phyloP scores from a whole-genome alignment of 2,329 filamentous ascomycete species.

The Calonectria montana region DNA sequence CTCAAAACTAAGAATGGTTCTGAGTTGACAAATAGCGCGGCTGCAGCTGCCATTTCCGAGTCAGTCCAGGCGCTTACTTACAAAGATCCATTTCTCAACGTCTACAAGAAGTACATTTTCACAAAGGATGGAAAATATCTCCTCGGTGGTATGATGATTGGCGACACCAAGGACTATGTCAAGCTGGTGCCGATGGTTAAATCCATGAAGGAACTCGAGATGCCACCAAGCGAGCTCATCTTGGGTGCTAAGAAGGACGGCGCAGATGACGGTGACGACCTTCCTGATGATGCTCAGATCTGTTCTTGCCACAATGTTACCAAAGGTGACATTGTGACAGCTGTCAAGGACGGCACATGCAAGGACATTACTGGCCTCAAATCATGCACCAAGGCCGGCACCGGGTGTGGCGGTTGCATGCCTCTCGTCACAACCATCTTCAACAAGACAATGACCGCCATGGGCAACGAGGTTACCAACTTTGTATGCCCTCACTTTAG shows the following conservation, averaged over 20 bases:
- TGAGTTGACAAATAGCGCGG: not conserved
- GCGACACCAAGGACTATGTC: constrained; percentile 90
- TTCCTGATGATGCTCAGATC: constrained; percentile 87
- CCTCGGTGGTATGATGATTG: constrained; percentile 97
- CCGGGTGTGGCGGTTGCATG: constrained; percentile 90
- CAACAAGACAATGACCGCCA: constrained; percentile 85
- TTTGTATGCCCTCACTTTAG: constrained; percentile 87
- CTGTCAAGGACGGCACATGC: constrained; percentile 82
- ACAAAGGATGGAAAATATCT: constrained; percentile 90
- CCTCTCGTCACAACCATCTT: constrained; percentile 90
- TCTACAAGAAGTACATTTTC: constrained; percentile 96
- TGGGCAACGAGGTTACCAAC: constrained; percentile 90
- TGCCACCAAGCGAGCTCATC: constrained; percentile 85
- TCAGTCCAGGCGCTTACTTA: constrained; percentile 89
- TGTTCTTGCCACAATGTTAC: constrained; percentile 95
- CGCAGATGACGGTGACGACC: constrained; percentile 80
- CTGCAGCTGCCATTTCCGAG: constrained; percentile 40
- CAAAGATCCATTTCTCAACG: constrained; percentile 86
- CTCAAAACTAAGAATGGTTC: constrained; percentile 29
- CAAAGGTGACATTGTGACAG: constrained; percentile 81
- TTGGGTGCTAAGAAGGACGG: constrained; percentile 78
- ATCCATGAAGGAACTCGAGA: constrained; percentile 80
- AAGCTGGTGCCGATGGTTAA: constrained; percentile 91
- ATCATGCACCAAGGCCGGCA: constrained; percentile 90
- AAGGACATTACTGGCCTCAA: constrained; percentile 87